A percentile compares a stretch with the other conserved stretches of the same genome.
Conservation (phyloP, 202 grass and related monocot genomes). For the Alloteropsis angusta region DNA sequence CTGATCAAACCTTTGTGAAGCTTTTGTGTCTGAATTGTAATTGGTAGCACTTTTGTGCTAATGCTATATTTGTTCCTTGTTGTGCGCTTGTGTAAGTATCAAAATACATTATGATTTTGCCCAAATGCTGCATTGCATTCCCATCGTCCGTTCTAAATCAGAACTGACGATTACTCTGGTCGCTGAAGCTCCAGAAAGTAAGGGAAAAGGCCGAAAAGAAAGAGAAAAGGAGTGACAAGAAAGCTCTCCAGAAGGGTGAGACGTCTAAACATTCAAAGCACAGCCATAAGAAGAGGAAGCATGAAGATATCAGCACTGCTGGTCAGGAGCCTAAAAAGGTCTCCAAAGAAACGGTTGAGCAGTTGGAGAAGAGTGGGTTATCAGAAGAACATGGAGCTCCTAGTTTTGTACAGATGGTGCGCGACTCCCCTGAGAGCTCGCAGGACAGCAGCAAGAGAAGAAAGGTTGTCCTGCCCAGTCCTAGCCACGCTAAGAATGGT, state of each 20-base stretch:
- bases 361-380: constrained; percentile 63
- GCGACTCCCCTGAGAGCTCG: constrained; percentile 66
- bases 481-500: constrained; percentile 53
- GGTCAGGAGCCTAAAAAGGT: background rate
- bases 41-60: background rate
- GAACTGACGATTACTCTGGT: constrained; percentile 94
- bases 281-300: constrained; percentile 59
- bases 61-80: background rate
- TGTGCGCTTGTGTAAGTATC: constrained; percentile 10
- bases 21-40: constrained; percentile 20
- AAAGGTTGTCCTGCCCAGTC: constrained; percentile 32
- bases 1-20: background rate
- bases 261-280: constrained; percentile 39
- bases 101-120: constrained; percentile 7
- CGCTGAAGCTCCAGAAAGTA: constrained; percentile 88
- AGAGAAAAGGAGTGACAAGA: constrained; percentile 47
- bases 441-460: constrained; percentile 82
- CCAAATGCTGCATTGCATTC: constrained; percentile 47
- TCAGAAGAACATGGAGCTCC: constrained; percentile 69
- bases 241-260: constrained; percentile 18
- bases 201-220: constrained; percentile 42
- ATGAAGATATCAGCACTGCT: constrained; percentile 17
- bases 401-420: constrained; percentile 17
- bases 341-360: constrained; percentile 36
- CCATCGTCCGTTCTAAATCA: constrained; percentile 55